Conservation (phyloP, 306 rosid species). For the Oxytropis ochrocephala region DNA sequence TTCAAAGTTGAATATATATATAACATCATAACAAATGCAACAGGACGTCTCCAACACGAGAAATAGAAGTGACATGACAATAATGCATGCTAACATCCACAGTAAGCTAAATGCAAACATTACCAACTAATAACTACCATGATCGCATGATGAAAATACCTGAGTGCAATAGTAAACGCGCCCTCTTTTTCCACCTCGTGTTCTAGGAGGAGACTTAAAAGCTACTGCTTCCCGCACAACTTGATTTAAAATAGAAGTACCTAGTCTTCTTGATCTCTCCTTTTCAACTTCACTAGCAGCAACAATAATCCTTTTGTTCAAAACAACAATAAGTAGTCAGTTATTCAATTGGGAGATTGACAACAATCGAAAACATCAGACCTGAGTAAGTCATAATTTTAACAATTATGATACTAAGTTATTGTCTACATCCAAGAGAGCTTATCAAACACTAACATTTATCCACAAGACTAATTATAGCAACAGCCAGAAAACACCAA, state of each 20-base stretch:
- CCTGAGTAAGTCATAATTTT: background rate
- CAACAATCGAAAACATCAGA: conserved; percentile 6
- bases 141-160: conserved; percentile 35
- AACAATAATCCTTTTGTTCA: conserved; percentile 59
- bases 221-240: conserved; percentile 81
- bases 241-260: conserved; percentile 85
- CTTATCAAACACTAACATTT: background rate
- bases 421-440: conserved; percentile 13
- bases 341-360: conserved; percentile 6
- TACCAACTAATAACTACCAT: background rate
- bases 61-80: background rate
- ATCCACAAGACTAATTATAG: background rate
- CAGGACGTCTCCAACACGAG: background rate
- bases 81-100: background rate
- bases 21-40: background rate
- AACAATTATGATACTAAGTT: background rate
- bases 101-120: conserved; percentile 3
- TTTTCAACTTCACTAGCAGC: conserved; percentile 88
- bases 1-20: too few relatives aligned
- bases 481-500: background rate
- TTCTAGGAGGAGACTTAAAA: conserved; percentile 92
- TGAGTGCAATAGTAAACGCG: conserved; percentile 94
- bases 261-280: conserved; percentile 88
- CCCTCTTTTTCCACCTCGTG: conserved; percentile 89
- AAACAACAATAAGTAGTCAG: conserved; percentile 30